Evolutionary conservation across 441 rosid species (phyloP), one percentile per base, ranked within the genome.

Genomic region (Bruguiera hainesii): DNA sequence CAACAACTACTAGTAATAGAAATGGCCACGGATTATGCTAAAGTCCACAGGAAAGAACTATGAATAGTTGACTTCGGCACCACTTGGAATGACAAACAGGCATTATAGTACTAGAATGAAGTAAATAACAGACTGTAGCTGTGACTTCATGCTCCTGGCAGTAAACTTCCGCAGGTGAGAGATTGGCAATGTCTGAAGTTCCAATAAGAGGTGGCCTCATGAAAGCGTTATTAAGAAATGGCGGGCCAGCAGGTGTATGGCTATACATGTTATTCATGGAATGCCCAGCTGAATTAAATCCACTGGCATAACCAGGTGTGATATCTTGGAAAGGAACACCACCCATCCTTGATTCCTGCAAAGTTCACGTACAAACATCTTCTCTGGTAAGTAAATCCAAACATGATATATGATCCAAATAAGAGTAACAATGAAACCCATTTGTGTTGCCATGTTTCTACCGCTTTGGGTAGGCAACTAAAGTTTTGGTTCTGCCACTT

Each of bases 81-180:
- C 50, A 46, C 48, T 52, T 28, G 23, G 60, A 63, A 57, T 52
- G 20, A 21, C 25, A 55, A 37, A 31, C 3, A 64, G 31, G 31
- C 42, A 65, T 61, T 26, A 6, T 29, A 48, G 51, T 62, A 30
- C 13, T 52, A 30, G 55, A 53, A 10, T 23, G 35, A 66, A 73
- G 30, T 61, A 66, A 70, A 48, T 42, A 60, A 83, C 89, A 66
- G 52, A 93, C 98, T 80, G 83, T 89, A 68, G 91, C 87, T 64
- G 91, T 78, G 75, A 93, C 89, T 89, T 93, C 97, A 74, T 93
- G 98, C 67, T 84, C 91, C 71, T 80, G 87, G 58, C 91, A 64
- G 73, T 91, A 93, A 60, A 71, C 80, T 75, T 91, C 97, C 69
- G 75, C 89, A 52, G 98, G 77, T 8, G 97, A 84, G 58, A 86